Evolutionary conservation across 2,329 filamentous ascomycete species (phyloP).

Genomic region (Epichloe amarillans): DNA sequence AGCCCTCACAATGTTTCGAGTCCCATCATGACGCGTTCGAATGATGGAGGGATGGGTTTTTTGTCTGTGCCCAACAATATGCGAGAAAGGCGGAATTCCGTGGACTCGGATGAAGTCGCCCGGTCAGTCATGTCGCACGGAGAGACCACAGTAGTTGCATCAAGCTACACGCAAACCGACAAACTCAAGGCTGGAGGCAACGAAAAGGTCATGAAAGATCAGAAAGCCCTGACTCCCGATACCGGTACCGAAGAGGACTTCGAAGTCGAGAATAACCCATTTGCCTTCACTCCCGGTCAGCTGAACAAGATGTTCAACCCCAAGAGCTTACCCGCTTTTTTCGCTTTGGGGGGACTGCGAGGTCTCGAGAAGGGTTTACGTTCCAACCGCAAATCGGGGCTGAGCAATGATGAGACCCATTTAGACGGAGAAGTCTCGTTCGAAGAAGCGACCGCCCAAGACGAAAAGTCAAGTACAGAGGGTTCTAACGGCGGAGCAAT

Average conservation of each 20-base stretch:
- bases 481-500: constrained; percentile 8
- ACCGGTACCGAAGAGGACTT: constrained; percentile 67
- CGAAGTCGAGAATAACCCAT: constrained; percentile 62
- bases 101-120: constrained; percentile 52
- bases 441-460: constrained; percentile 45
- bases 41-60: constrained; percentile 39
- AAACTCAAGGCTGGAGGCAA: constrained; percentile 29
- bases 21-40: constrained; percentile 32
- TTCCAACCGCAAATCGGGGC: constrained; percentile 55
- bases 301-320: constrained; percentile 81
- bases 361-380: constrained; percentile 72
- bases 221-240: constrained; percentile 61
- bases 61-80: constrained; percentile 48
- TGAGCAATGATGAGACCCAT: constrained; percentile 61
- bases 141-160: constrained; percentile 44
- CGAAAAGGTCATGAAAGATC: constrained; percentile 47
- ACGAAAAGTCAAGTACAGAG: constrained; percentile 22
- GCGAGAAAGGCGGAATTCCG: constrained; percentile 53
- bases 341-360: constrained; percentile 65
- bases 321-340: constrained; percentile 73
- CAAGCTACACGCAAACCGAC: constrained; percentile 29
- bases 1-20: constrained; percentile 62
- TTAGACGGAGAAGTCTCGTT: constrained; percentile 57
- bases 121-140: constrained; percentile 47
- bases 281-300: constrained; percentile 74